These are phyloP conservation scores for Musa beccarii DNA, from an alignment of 176 grass and related monocot species.

Conservation along the genomic window DNA sequence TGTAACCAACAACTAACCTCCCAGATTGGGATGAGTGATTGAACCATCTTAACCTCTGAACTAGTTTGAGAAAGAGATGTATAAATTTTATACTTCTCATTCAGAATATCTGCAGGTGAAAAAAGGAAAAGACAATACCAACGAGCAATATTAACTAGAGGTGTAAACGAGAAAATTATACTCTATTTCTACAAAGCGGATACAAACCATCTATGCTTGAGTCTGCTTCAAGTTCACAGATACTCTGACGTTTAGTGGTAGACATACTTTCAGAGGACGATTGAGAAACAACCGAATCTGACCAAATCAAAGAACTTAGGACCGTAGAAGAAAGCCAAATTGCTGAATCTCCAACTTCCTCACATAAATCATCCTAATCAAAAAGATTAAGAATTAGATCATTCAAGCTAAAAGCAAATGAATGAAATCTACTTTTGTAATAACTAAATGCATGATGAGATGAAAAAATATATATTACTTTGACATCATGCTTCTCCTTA, in stretches of 20 bases:
- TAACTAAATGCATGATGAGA: constrained; percentile 5
- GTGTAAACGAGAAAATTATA: constrained; percentile 21
- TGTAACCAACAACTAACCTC: constrained; percentile 44
- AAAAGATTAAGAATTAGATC: not conserved
- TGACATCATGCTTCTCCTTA: constrained; percentile 24
- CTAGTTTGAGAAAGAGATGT: constrained; percentile 75
- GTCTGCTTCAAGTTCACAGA: constrained; percentile 82
- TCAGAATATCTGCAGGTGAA: constrained; percentile 64
- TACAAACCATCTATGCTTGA: constrained; percentile 59
- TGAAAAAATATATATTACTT: constrained; percentile 8
- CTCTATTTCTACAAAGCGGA: not conserved
- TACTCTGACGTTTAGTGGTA: constrained; percentile 53
- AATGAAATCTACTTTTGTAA: not conserved
- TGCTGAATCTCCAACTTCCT: constrained; percentile 24
- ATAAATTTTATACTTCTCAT: constrained; percentile 76
- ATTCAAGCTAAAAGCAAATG: constrained; percentile 11
- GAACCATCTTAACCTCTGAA: constrained; percentile 73
- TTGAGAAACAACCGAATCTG: constrained; percentile 27
- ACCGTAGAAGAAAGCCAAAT: constrained; percentile 82
- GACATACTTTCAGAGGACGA: constrained; percentile 15
- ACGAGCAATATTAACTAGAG: not conserved
- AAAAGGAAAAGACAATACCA: constrained; percentile 1
- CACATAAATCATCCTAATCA: constrained; percentile 55
- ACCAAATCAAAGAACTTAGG: constrained; percentile 45
- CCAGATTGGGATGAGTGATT: constrained; percentile 86